These are phyloP conservation scores for Musa balbisiana DNA, from an alignment of 202 grass and related monocot genomes.

Conservation along the genomic window DNA sequence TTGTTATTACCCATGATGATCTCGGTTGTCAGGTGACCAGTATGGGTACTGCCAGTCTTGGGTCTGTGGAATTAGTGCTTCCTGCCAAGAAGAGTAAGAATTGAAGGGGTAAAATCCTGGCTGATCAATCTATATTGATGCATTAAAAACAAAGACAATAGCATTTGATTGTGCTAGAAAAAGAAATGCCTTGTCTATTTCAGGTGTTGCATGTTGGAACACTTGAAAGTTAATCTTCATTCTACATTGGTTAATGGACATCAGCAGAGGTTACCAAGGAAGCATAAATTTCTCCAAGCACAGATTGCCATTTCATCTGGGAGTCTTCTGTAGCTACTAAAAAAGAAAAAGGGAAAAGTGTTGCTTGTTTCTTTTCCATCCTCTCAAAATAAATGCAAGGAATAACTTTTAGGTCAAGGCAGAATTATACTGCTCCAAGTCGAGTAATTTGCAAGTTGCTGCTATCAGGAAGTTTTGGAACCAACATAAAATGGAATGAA, in stretches of 20 bases:
- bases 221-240: too few species aligned
- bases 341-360: background rate
- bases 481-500: too few species aligned
- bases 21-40: slow-evolving; percentile 87
- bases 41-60: slow-evolving; percentile 95
- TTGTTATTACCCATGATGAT: slow-evolving; percentile 63
- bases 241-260: background rate
- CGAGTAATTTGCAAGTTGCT: too few species aligned
- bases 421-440: too few species aligned
- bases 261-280: background rate
- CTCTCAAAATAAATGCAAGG: too few species aligned
- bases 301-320: too few species aligned
- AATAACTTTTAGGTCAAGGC: too few species aligned
- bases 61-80: slow-evolving; percentile 69
- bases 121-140: background rate
- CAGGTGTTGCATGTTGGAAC: too few species aligned
- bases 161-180: background rate
- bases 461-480: too few species aligned
- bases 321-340: background rate
- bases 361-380: background rate
- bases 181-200: background rate
- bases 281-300: background rate
- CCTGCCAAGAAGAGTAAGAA: slow-evolving; percentile 36
- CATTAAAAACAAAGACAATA: background rate
- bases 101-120: background rate